Evolutionary conservation across 2,329 filamentous ascomycete genomes (phyloP).

Genomic region (Ascochyta pisi): DNA sequence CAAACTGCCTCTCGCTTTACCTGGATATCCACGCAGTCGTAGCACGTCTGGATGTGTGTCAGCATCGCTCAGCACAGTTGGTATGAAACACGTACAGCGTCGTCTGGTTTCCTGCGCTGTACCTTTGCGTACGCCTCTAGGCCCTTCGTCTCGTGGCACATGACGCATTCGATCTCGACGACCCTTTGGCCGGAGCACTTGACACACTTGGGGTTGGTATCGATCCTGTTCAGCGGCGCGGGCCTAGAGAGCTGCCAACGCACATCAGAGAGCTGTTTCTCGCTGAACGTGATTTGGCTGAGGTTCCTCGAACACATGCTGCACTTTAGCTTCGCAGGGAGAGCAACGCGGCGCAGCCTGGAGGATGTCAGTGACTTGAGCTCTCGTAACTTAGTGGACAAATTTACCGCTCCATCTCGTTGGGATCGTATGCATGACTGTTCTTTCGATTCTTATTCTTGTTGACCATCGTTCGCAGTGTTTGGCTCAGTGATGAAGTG

Average conservation of each 20-base stretch:
- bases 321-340: slow-evolving; percentile 53
- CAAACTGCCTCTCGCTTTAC: slow-evolving; percentile 32
- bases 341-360: slow-evolving; percentile 29
- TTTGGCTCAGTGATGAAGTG: background rate
- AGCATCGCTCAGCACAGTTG: slow-evolving; percentile 1
- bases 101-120: slow-evolving; percentile 56
- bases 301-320: slow-evolving; percentile 54
- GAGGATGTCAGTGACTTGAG: background rate
- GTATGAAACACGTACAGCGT: slow-evolving; percentile 49
- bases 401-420: slow-evolving; percentile 24
- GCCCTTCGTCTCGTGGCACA: slow-evolving; percentile 56
- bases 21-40: slow-evolving; percentile 38
- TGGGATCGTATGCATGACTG: slow-evolving; percentile 16
- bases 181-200: slow-evolving; percentile 53
- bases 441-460: slow-evolving; percentile 2
- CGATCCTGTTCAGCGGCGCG: slow-evolving; percentile 14
- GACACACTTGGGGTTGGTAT: slow-evolving; percentile 47
- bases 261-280: slow-evolving; percentile 54
- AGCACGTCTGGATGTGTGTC: slow-evolving; percentile 36
- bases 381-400: background rate
- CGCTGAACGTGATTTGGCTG: slow-evolving; percentile 51
- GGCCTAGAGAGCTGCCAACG: slow-evolving; percentile 25
- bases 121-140: slow-evolving; percentile 59
- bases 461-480: background rate
- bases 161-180: slow-evolving; percentile 57